These are phyloP conservation scores for Pythium insidiosum DNA, from an alignment of 352 stramenopile species.

Conservation along the genomic window DNA sequence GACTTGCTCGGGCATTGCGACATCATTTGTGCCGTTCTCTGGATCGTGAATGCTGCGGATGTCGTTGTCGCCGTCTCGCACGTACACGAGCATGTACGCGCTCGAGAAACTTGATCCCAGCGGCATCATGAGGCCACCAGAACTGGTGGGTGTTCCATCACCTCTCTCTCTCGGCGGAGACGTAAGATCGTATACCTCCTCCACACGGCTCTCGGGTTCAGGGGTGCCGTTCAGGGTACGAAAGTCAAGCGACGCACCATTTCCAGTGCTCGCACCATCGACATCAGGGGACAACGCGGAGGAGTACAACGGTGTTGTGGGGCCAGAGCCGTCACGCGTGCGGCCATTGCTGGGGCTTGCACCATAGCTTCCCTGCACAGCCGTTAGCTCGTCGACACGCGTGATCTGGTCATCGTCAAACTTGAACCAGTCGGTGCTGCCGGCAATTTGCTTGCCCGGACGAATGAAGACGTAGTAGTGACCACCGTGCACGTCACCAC, in stretches of 20 bases:
- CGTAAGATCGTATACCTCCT: neutral
- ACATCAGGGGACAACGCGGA: constrained; percentile 40
- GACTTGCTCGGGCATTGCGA: neutral
- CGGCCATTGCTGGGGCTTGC: constrained; percentile 14
- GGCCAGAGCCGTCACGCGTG: constrained; percentile 10
- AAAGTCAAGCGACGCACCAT: constrained; percentile 18
- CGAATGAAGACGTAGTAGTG: constrained; percentile 90
- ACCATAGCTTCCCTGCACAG: constrained; percentile 78
- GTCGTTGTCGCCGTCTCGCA: constrained; percentile 70
- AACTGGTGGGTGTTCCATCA: neutral
- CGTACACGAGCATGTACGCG: constrained; percentile 87
- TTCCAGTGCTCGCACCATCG: constrained; percentile 7
- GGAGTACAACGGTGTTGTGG: constrained; percentile 44
- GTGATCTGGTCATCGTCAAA: constrained; percentile 87
- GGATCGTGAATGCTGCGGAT: constrained; percentile 39
- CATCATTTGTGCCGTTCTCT: neutral
- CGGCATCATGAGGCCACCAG: constrained; percentile 37
- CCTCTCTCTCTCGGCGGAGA: no score
- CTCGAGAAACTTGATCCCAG: constrained; percentile 66
- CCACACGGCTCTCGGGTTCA: neutral
- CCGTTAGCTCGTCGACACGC: constrained; percentile 51
- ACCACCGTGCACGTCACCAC: constrained; percentile 77
- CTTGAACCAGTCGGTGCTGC: constrained; percentile 65
- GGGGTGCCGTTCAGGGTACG: constrained; percentile 24
- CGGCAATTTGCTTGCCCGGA: constrained; percentile 50